A percentile compares a stretch with the other conserved stretches of the same genome.
phyloP scores from a whole-genome alignment of 768 basidiomycete species.

The Goffeauzyma gilvescens region DNA sequence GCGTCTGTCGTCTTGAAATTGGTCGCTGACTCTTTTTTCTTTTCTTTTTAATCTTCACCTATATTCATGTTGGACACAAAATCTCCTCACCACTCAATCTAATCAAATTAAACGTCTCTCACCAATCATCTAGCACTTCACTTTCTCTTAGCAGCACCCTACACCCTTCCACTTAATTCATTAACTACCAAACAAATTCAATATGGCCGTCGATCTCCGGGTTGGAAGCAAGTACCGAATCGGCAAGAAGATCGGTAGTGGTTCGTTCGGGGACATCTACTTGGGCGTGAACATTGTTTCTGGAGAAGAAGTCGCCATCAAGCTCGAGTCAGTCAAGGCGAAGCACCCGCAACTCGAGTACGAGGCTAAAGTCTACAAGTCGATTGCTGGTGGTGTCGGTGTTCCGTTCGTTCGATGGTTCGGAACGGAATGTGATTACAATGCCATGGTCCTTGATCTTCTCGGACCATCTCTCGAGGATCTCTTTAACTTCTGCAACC shows the following conservation, averaged over 20 bases:
- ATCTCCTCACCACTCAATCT: background rate
- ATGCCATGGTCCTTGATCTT: constrained; percentile 97
- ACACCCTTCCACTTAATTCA: background rate
- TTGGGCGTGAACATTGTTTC: constrained; percentile 99
- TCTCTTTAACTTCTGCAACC: constrained; percentile 43
- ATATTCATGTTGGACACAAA: background rate
- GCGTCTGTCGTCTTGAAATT: too few relatives aligned
- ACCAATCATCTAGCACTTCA: too few relatives aligned
- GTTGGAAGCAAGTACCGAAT: constrained; percentile 57
- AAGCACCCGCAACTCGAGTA: constrained; percentile 96
- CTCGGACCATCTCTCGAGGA: constrained; percentile 40
- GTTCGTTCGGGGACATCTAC: constrained; percentile 99
- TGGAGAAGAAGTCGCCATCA: constrained; percentile 98
- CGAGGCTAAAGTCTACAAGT: constrained; percentile 81
- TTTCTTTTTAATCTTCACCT: too few relatives aligned
- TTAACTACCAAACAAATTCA: background rate
- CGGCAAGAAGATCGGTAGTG: constrained; percentile 97
- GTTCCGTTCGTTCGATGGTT: constrained; percentile 87
- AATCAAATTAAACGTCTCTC: too few relatives aligned
- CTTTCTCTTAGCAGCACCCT: background rate
- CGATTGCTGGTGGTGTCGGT: constrained; percentile 68
- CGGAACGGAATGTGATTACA: constrained; percentile 92
- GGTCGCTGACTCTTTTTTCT: too few relatives aligned
- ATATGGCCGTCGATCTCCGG: constrained; percentile 20
- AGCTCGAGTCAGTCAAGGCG: constrained; percentile 98